phyloP scores from a whole-genome alignment of 306 rosid genomes.

The Datisca glomerata region DNA sequence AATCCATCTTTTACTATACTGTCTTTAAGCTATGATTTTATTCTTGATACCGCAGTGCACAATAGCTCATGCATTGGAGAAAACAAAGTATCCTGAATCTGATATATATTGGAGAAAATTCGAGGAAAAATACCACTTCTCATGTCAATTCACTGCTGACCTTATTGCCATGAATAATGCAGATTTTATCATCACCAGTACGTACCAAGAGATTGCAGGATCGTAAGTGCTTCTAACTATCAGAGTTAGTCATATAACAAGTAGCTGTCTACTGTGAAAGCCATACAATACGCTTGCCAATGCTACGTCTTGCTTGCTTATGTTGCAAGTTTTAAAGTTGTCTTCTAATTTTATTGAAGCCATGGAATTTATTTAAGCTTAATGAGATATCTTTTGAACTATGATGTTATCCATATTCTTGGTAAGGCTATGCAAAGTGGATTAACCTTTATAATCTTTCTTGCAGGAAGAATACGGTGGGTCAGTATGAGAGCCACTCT shows the following conservation, averaged over 20 bases:
- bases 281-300: not conserved
- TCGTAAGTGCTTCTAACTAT: slow-evolving; percentile 38
- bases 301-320: not conserved
- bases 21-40: slow-evolving; percentile 13
- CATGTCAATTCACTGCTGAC: slow-evolving; percentile 93
- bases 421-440: too few relatives aligned
- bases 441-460: slow-evolving; percentile 2
- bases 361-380: too few relatives aligned
- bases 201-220: slow-evolving; percentile 98
- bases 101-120: slow-evolving; percentile 78
- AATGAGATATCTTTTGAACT: too few relatives aligned
- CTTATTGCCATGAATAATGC: slow-evolving; percentile 87
- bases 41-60: slow-evolving; percentile 51
- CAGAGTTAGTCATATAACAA: too few relatives aligned
- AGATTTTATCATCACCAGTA: slow-evolving; percentile 93
- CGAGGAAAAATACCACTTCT: slow-evolving; percentile 82
- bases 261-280: too few relatives aligned
- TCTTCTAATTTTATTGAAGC: too few relatives aligned
- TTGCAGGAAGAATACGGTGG: slow-evolving; percentile 82
- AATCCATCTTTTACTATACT: slow-evolving; percentile 7
- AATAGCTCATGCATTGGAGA: slow-evolving; percentile 89
- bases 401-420: too few relatives aligned
- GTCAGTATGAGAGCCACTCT: slow-evolving; percentile 89
- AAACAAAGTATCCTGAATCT: slow-evolving; percentile 90
- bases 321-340: too few relatives aligned